A percentile compares a stretch with the other conserved stretches of the same genome.
phyloP scores from a whole-genome alignment of 257 asterid species.

The Petrea volubilis region DNA sequence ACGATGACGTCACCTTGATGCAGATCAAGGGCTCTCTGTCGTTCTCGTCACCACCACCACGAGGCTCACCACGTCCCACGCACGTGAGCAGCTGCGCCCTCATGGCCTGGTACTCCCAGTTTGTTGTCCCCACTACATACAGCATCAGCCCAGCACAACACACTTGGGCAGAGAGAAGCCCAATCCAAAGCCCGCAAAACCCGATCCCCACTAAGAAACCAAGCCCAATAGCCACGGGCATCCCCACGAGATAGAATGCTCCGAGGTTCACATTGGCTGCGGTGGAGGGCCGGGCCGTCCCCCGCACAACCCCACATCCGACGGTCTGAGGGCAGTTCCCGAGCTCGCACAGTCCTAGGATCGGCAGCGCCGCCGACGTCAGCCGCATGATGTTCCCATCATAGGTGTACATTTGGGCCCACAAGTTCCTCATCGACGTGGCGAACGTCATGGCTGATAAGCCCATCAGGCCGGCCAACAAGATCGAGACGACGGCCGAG shows the following conservation, averaged over 20 bases:
- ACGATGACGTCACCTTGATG: conserved; percentile 52
- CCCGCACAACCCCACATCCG: conserved; percentile 82
- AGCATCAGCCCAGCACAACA: conserved; percentile 87
- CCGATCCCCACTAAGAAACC: conserved; percentile 57
- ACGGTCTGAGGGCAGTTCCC: conserved; percentile 93
- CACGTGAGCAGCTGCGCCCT: conserved; percentile 79
- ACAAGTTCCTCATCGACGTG: conserved; percentile 29
- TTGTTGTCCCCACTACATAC: conserved; percentile 72
- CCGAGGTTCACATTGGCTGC: conserved; percentile 87
- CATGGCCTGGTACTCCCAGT: conserved; percentile 66
- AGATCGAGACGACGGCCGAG: conserved; percentile 43
- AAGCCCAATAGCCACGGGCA: conserved; percentile 79
- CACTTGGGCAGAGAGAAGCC: conserved; percentile 70
- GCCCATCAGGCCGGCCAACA: conserved; percentile 59
- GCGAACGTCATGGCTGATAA: conserved; percentile 62
- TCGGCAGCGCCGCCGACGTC: conserved; percentile 71
- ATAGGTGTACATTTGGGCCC: conserved; percentile 73
- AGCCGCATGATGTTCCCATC: conserved; percentile 49
- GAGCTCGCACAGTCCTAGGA: conserved; percentile 78
- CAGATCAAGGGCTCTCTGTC: conserved; percentile 62
- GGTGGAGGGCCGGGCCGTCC: conserved; percentile 73
- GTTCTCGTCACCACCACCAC: conserved; percentile 25
- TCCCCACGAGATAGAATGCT: conserved; percentile 78
- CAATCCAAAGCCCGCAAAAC: conserved; percentile 83
- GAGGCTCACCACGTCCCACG: conserved; percentile 40